phyloP scores from a whole-genome alignment of 768 basidiomycete species.

The Hericium rajendrae region DNA sequence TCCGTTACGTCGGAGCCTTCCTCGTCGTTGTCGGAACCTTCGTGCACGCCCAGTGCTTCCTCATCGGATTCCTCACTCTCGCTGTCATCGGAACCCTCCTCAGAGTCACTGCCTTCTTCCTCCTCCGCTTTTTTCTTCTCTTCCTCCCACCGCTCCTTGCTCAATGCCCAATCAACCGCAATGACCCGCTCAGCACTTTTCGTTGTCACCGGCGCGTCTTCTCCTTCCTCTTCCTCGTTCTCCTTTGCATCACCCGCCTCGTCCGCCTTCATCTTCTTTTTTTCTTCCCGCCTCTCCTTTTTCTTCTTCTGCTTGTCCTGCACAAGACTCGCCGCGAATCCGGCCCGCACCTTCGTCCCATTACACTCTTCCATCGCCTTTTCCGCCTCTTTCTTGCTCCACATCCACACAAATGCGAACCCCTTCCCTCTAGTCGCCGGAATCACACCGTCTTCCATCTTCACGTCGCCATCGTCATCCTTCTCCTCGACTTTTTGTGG shows the following conservation, averaged over 20 bases:
- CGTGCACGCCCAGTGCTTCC: conserved; percentile 31
- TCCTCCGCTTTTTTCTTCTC: conserved; percentile 49
- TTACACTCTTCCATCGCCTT: conserved; percentile 23
- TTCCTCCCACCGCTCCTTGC: conserved; percentile 87
- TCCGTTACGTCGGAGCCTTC: conserved; percentile 26
- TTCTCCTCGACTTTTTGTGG: conserved; percentile 33
- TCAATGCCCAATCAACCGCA: conserved; percentile 94
- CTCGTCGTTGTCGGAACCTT: conserved; percentile 37
- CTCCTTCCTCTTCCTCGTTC: conserved; percentile 17
- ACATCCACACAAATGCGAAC: conserved; percentile 94
- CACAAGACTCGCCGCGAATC: conserved; percentile 19
- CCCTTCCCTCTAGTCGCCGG: conserved; percentile 44
- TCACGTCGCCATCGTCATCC: conserved; percentile 18
- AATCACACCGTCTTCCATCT: conserved; percentile 19
- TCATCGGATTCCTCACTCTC: conserved; percentile 18
- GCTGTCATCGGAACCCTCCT: conserved; percentile 21
- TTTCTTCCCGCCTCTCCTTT: conserved; percentile 27
- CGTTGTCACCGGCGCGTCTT: neutral
- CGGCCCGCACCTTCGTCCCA: conserved; percentile 13
- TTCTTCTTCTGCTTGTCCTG: conserved; percentile 24
- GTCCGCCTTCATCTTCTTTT: conserved; percentile 26
- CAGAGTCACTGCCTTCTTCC: conserved; percentile 23
- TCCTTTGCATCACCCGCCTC: conserved; percentile 2
- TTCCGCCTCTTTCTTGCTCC: conserved; percentile 64
- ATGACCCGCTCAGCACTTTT: conserved; percentile 48